Evolutionary conservation across 2,329 filamentous ascomycete genomes (phyloP), one percentile per base, ranked within the genome.

Genomic region (Fusarium sp.): DNA sequence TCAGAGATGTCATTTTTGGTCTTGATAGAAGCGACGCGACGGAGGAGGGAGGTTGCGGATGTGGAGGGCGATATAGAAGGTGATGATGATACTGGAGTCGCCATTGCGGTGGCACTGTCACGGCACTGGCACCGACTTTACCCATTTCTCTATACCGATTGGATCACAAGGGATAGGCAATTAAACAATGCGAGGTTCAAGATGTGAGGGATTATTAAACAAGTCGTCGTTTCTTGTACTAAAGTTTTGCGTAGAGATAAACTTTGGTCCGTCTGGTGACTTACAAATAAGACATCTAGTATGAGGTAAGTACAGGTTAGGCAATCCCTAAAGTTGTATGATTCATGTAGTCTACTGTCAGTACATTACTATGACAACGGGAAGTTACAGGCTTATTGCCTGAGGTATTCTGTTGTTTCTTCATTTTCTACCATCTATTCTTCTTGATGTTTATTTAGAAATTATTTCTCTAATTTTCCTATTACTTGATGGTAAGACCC

Each of bases 401-500:
- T 56, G 31, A 54, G 31, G 17, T 18, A 12, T 15, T 17, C 33
- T 50, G 8, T 8, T 1, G 45, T 50, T 29, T 64, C 39, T 67
- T 78, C 3, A 77, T 63, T 82, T 78, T 84, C 65, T 83, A 83
- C 77, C 84, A 83, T 58, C 92, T 86, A 74, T 97, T 97, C 27
- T 97, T 82, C 95, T 98, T 97, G 75, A 98, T 93, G 83, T 98
- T 98, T 68, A 88, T 88, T 29, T 91, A 89, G 81, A 96, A 97
- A 71, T 88, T 35, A 25, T 50, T n/a, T 14, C 27, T 18, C 6
- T 17, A 41, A 5, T 13, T 8, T 4, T n/a, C 20, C 2, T 31
- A 17, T 22, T 7, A 35, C 11, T 18, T 17, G 12, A 35, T 11
- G 15, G 15, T n/a, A 35, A 50, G 15, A 18, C 10, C 22, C 25